Base-by-base conservation (phyloP, 2,329 filamentous ascomycete genomes). In the Botrytis medusae region DNA sequence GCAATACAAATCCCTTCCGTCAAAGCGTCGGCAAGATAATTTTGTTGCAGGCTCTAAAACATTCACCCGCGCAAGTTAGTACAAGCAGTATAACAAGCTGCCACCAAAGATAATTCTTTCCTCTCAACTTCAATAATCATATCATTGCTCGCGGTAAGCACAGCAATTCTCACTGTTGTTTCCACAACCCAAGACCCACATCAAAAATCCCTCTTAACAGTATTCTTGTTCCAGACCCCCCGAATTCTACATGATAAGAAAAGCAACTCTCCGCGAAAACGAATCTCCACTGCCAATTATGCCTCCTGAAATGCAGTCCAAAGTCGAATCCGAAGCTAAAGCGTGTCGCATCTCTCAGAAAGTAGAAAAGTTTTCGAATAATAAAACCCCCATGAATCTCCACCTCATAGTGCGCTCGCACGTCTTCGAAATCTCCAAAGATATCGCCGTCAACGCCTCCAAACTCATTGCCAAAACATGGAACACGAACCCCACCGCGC, bases 361-460 rank as follows among this genome's bases (percentile, higher is more conserved):
- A 54, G 12, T 6, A n/a, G 25, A 16, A 7, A 16, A 16, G 0
- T 4, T 2, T 16, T 1, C 25, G 2, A 54, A 54, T 1, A n/a
- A 54, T 6, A 6, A 5, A n/a, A 7, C 2, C 3, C 4, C 48
- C 7, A 54, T 16, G n/a, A 42, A 16, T 9, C 9, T 62, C 37
- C 18, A 37, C 37, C n/a, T 62, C 22, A 62, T 7, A 4, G 14
- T 29, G 14, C 14, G 37, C 4, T 44, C 37, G 22, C 29, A 64
- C 29, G 34, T 46, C 20, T 64, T 62, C 14, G 4, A 64, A 25
- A 16, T 64, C 12, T 20, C 32, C 42, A 46, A 25, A 22, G 4
- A 46, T 2, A 46, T 34, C n/a, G 62, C 42, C 3, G 16, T 48
- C 20, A 34, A 25, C 10, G 10, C 62, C 42, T 64, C 62, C 5